Conservation (phyloP, 1,139 yeast genomes). For the Yarrowia galli region DNA sequence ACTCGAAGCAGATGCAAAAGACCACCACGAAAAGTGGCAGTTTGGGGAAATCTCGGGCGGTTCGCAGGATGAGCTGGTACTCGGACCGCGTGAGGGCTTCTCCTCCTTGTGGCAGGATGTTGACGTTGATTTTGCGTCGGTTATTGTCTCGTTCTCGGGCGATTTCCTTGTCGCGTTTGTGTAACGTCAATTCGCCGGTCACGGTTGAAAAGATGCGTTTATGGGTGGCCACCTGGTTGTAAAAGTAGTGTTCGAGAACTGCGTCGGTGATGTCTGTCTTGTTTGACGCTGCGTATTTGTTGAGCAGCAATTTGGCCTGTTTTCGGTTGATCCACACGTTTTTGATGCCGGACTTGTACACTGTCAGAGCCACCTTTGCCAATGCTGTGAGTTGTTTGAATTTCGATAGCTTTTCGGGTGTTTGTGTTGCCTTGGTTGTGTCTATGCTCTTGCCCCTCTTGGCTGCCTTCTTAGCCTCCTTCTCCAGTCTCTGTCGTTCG, state of each 20-base stretch:
- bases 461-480: neutral
- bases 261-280: conserved; percentile 45
- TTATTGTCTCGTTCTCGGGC: conserved; percentile 25
- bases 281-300: conserved; percentile 42
- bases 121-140: neutral
- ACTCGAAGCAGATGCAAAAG: conserved; percentile 65
- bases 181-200: conserved; percentile 24
- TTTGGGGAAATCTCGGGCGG: conserved; percentile 63
- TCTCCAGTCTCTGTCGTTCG: conserved; percentile 9
- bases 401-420: neutral
- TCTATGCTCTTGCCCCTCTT: neutral
- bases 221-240: conserved; percentile 42
- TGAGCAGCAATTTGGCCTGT: conserved; percentile 41
- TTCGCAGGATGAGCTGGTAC: conserved; percentile 63
- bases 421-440: neutral
- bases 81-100: conserved; percentile 56
- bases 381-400: neutral
- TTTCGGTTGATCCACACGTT: conserved; percentile 50
- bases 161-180: conserved; percentile 37
- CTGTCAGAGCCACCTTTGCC: conserved; percentile 18
- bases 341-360: conserved; percentile 50
- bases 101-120: conserved; percentile 18
- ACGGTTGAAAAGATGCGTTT: conserved; percentile 29
- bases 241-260: conserved; percentile 47
- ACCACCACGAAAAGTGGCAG: conserved; percentile 69